Base-by-base conservation (phyloP, 1,284 basidiomycete species). In the Stygiomarasmius scandens region DNA sequence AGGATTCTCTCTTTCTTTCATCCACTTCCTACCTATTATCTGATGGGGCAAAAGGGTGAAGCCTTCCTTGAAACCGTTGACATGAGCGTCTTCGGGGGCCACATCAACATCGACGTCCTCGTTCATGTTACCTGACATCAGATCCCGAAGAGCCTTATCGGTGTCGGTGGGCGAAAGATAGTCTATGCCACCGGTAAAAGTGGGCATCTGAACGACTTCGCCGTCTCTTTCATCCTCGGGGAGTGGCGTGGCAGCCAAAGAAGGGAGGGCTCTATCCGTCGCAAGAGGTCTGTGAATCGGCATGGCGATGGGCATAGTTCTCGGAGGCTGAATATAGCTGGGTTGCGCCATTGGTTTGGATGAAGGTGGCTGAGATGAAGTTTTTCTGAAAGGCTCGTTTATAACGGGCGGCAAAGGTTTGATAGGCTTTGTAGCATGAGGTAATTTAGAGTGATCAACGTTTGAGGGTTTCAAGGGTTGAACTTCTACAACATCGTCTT, bases 11-110 rank as follows among this genome's bases (percentile, higher is more conserved):
- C 95, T 81, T 32, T 89, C 84, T 29, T 79, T 80, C 93, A 98
- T 96, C 95, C 95, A 98, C 32, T 77, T 75, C 1, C 93, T 82
- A 20, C 93, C 93, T 52, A 89, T 75, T 12, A 96, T 80, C 67
- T 98, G 95, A 73, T 98, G 95, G 1, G 93, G 90, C 64, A 96
- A 78, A 24, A 98, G 77, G 46, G 68, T 77, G 41, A 96, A 81
- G 14, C 80, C 81, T 14, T 88, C 82, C 9, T 77, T 77, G 68
- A 95, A 94, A 0, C 91, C 92, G 12, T 87, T 79, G 1, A 95
- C 88, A 2, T 78, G 74, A 1, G 87, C 83, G 58, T 92, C 84
- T 4, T 82, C 80, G 69, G 82, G 76, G 54, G 87, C 79, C 43
- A 90, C 79, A 53, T 87, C 83, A 25, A 78, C 75, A 36, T 83